A percentile compares a stretch with the other conserved stretches of the same genome.
phyloP scores from a whole-genome alignment of 2,329 filamentous ascomycete genomes.

The Ustilaginoidea virens region DNA sequence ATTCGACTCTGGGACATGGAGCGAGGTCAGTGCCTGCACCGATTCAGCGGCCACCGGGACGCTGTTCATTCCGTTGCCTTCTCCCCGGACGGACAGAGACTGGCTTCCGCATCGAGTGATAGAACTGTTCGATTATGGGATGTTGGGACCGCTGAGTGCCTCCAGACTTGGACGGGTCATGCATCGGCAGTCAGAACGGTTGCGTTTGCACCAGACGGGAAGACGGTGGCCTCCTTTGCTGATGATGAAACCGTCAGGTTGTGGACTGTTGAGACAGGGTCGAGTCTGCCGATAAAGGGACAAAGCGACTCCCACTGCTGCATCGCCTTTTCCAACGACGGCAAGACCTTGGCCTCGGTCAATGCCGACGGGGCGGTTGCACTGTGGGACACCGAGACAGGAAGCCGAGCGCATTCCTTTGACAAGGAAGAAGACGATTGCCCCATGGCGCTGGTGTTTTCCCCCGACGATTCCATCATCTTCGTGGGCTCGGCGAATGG shows the following conservation, averaged over 20 bases:
- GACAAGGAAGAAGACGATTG: conserved; percentile 1
- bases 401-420: conserved; percentile 3
- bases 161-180: conserved; percentile 10
- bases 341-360: conserved; percentile 6
- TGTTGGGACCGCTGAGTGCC: conserved; percentile 1
- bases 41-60: conserved; percentile 4
- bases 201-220: conserved; percentile 9
- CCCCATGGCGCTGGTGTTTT: conserved; percentile 4
- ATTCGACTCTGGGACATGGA: conserved; percentile 6
- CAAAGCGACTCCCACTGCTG: conserved; percentile 6
- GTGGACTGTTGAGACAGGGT: conserved; percentile 6
- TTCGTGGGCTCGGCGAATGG: conserved; percentile 4
- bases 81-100: conserved; percentile 3
- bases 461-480: conserved; percentile 3
- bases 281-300: conserved; percentile 8
- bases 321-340: conserved; percentile 8
- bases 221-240: conserved; percentile 8
- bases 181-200: conserved; percentile 3
- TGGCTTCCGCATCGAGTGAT: conserved; percentile 5
- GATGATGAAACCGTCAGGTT: conserved; percentile 7
- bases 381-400: conserved; percentile 7
- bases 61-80: conserved; percentile 4
- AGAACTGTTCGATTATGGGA: conserved; percentile 5
- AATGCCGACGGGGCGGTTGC: conserved; percentile 5
- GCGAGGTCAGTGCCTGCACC: conserved; percentile 3